phyloP scores from a whole-genome alignment of 176 grass and related monocot species.

The Carex littledalei region DNA sequence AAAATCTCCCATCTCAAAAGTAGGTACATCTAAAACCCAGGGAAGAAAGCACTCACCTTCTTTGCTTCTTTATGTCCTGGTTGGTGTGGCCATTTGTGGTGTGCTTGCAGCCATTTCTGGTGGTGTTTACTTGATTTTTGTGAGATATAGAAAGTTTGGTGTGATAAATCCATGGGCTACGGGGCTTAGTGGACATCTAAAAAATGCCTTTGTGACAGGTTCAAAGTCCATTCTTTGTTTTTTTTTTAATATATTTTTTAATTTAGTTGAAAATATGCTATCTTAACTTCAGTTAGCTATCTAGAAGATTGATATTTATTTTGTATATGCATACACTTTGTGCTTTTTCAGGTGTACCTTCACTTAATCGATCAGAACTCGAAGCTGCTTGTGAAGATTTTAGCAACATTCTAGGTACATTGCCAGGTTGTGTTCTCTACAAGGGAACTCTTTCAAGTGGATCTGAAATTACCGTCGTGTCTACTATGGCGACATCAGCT shows the following conservation, averaged over 20 bases:
- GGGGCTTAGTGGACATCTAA: slow-evolving; percentile 43
- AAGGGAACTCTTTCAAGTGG: slow-evolving; percentile 86
- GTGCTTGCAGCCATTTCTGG: slow-evolving; percentile 23
- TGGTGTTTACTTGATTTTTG: slow-evolving; percentile 32
- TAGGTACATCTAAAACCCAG: background rate
- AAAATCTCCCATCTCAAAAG: background rate
- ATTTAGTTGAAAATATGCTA: background rate
- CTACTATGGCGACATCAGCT: slow-evolving; percentile 34
- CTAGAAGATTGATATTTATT: background rate
- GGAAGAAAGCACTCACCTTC: background rate
- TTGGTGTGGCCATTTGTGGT: slow-evolving; percentile 41
- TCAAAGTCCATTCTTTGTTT: slow-evolving; percentile 12
- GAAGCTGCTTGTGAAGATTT: slow-evolving; percentile 84
- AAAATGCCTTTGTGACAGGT: slow-evolving; percentile 51
- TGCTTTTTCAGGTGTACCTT: slow-evolving; percentile 50
- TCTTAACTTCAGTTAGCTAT: slow-evolving; percentile 2
- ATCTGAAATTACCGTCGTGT: slow-evolving; percentile 75
- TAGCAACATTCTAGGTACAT: slow-evolving; percentile 65
- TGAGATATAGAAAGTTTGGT: slow-evolving; percentile 31
- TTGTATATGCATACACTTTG: background rate
- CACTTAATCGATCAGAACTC: slow-evolving; percentile 50
- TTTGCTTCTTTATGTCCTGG: slow-evolving; percentile 16
- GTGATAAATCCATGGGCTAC: slow-evolving; percentile 60
- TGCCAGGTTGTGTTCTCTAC: slow-evolving; percentile 51
- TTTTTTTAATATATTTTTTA: background rate